phyloP scores from a whole-genome alignment of 441 rosid species.

The Bocquillonia castaneifolia region DNA sequence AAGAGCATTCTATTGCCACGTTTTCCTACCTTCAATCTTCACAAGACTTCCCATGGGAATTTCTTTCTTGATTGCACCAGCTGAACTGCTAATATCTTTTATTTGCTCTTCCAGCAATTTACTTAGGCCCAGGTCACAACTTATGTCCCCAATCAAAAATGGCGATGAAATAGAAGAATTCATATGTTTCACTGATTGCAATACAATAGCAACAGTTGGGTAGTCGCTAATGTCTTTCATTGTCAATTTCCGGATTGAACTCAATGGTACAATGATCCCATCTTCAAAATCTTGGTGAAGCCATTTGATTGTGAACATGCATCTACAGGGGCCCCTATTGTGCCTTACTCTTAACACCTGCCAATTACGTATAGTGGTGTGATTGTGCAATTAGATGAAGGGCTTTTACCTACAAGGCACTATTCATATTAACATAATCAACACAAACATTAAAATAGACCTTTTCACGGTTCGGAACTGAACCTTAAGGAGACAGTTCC shows the following conservation, averaged over 20 bases:
- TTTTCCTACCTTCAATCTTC: neutral
- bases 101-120: constrained; percentile 1
- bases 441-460: too few relatives aligned
- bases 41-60: neutral
- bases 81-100: neutral
- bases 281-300: constrained; percentile 3
- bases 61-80: neutral
- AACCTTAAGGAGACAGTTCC: too few relatives aligned
- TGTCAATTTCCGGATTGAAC: neutral
- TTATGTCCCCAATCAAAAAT: neutral
- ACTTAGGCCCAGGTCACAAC: neutral
- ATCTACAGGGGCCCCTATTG: neutral
- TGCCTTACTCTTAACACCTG: constrained; percentile 6
- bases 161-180: neutral
- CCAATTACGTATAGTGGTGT: neutral
- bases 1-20: too few relatives aligned
- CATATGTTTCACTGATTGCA: neutral
- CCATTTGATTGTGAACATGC: constrained; percentile 4
- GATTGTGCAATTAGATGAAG: neutral
- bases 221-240: neutral
- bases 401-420: neutral
- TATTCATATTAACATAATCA: neutral
- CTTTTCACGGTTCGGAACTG: too few relatives aligned
- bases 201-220: neutral
- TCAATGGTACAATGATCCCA: neutral